Evolutionary conservation across 805 yeast species (phyloP).

Genomic region (Barnettozyma botsteinii): DNA sequence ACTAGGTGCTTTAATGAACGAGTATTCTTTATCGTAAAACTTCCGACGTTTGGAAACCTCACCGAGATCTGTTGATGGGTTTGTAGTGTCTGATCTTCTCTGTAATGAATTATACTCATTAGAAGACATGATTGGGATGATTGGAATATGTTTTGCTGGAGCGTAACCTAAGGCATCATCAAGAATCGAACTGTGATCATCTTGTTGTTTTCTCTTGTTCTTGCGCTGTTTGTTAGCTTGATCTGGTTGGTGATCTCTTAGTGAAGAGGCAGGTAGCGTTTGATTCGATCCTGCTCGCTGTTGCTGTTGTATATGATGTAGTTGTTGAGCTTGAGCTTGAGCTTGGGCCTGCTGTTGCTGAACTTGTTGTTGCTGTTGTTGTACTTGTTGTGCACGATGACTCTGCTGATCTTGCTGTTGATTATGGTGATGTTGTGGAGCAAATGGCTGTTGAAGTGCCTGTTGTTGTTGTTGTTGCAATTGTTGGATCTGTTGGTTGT

Average conservation of each 20-base stretch:
- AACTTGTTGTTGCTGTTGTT: conserved; percentile 9
- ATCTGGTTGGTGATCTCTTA: neutral
- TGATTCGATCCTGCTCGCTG: too few relatives aligned
- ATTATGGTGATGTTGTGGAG: conserved; percentile 2
- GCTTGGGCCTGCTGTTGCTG: conserved; percentile 5
- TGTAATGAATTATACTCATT: too few relatives aligned
- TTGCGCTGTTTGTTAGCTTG: conserved; percentile 11
- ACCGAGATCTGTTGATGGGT: neutral
- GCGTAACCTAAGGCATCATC: conserved; percentile 15
- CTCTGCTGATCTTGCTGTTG: conserved; percentile 6
- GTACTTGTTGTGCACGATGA: conserved; percentile 1
- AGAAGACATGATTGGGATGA: conserved; percentile 7
- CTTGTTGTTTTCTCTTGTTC: conserved; percentile 11
- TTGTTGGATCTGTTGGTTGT: conserved; percentile 12
- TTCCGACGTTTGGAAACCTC: conserved; percentile 21
- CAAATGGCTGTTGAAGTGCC: conserved; percentile 9
- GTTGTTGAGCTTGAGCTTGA: conserved; percentile 5
- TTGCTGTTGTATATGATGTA: conserved; percentile 10
- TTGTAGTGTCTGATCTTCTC: too few relatives aligned
- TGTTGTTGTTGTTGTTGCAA: conserved; percentile 6
- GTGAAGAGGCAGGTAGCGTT: conserved; percentile 6
- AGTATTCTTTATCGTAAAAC: conserved; percentile 28
- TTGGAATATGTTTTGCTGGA: conserved; percentile 1
- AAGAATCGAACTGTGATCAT: conserved; percentile 16
- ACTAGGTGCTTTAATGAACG: conserved; percentile 38